phyloP scores from a whole-genome alignment of 768 basidiomycete genomes.

The Mycena metata region DNA sequence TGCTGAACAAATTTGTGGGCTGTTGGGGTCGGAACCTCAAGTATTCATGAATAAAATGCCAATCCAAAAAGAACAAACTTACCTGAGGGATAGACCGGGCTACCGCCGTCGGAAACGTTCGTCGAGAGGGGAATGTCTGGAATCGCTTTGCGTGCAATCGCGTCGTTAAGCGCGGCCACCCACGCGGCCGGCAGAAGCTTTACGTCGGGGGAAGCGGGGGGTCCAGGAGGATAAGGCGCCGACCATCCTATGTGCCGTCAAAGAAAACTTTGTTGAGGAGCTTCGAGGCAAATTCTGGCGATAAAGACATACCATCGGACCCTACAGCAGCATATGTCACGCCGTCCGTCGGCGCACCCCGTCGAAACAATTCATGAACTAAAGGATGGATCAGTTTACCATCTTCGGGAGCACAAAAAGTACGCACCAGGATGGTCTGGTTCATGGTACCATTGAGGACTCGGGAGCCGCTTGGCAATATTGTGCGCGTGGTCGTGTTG shows the following conservation, averaged over 20 bases:
- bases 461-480: slow-evolving; percentile 47
- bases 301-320: slow-evolving; percentile 12
- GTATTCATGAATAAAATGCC: background rate
- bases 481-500: slow-evolving; percentile 23
- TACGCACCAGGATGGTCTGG: slow-evolving; percentile 57
- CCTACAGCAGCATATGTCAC: slow-evolving; percentile 27
- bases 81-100: slow-evolving; percentile 59
- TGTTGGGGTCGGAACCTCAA: slow-evolving; percentile 48
- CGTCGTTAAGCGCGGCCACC: slow-evolving; percentile 64
- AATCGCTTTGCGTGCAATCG: slow-evolving; percentile 78
- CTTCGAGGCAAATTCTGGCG: background rate
- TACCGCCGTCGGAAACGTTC: slow-evolving; percentile 46
- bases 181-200: slow-evolving; percentile 23
- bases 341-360: slow-evolving; percentile 57
- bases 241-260: slow-evolving; percentile 22
- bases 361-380: slow-evolving; percentile 69
- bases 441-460: slow-evolving; percentile 70
- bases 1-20: slow-evolving; percentile 78
- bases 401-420: background rate
- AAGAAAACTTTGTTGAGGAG: background rate
- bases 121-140: slow-evolving; percentile 73
- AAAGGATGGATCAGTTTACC: background rate
- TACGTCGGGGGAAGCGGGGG: slow-evolving; percentile 14
- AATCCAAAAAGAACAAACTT: background rate
- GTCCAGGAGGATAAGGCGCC: slow-evolving; percentile 23